phyloP scores from a whole-genome alignment of 2,329 filamentous ascomycete species.

The Chrysoporthe austroafricana region DNA sequence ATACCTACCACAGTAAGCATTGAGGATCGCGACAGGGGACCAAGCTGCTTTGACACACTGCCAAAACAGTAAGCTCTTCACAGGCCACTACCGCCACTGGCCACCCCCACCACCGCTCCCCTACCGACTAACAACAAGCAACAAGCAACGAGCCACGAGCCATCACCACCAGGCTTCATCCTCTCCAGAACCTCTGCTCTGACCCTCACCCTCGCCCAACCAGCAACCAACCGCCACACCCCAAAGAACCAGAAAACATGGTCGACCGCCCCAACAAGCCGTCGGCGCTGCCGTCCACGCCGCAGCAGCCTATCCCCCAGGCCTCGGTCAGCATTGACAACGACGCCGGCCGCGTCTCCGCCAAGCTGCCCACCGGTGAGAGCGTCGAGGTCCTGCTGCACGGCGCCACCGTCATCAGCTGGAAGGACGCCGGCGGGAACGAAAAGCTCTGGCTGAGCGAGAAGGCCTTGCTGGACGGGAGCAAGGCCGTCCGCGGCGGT shows the following conservation, averaged over 20 bases:
- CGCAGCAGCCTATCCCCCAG: constrained; percentile 69
- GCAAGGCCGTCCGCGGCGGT: constrained; percentile 86
- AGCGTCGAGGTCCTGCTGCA: constrained; percentile 84
- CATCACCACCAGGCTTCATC: constrained; percentile 6
- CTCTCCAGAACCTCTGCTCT: neutral
- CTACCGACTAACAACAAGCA: neutral
- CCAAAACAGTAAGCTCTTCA: constrained; percentile 21
- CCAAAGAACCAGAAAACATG: constrained; percentile 47
- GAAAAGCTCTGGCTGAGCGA: constrained; percentile 90
- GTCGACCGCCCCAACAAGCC: constrained; percentile 88
- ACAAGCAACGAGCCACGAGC: no score
- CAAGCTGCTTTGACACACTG: constrained; percentile 25
- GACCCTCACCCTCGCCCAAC: constrained; percentile 1
- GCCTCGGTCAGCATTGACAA: constrained; percentile 75
- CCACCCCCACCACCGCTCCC: neutral
- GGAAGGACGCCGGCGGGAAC: constrained; percentile 78
- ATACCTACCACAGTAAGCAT: constrained; percentile 11
- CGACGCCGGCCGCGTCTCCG: constrained; percentile 73
- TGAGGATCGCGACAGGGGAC: constrained; percentile 21
- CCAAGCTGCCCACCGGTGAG: constrained; percentile 83
- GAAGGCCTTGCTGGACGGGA: constrained; percentile 79
- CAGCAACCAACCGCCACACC: constrained; percentile 9
- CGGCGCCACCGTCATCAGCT: constrained; percentile 90
- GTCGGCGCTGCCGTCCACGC: constrained; percentile 73
- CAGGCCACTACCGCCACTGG: neutral